Evolutionary conservation across 352 stramenopile species (phyloP).

Genomic region (Pythium sp.): DNA sequence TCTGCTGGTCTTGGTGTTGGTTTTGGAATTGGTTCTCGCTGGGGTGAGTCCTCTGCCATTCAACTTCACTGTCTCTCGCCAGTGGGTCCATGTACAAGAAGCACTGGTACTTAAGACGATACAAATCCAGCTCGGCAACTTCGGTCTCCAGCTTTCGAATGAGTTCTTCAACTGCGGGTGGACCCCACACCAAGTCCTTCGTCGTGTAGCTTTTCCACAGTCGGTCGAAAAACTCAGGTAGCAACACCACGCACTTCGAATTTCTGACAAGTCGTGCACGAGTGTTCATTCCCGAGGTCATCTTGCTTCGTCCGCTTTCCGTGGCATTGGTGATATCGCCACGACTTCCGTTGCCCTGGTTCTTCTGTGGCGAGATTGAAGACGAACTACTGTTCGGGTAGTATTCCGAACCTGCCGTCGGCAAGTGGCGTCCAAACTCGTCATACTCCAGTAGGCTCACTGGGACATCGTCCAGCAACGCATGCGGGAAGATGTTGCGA

Average conservation of each 20-base stretch:
- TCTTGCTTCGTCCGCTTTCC: slow-evolving; percentile 65
- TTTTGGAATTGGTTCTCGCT: slow-evolving; percentile 19
- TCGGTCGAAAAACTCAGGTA: slow-evolving; percentile 87
- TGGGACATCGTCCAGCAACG: slow-evolving; percentile 75
- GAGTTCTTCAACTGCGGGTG: slow-evolving; percentile 68
- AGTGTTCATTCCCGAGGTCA: slow-evolving; percentile 75
- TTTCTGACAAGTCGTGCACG: slow-evolving; percentile 67
- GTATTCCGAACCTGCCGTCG: slow-evolving; percentile 47
- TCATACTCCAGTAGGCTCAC: slow-evolving; percentile 77
- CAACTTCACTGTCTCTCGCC: slow-evolving; percentile 48
- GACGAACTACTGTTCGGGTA: slow-evolving; percentile 35
- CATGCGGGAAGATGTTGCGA: slow-evolving; percentile 81
- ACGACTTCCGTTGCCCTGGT: slow-evolving; percentile 28
- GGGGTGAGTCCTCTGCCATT: slow-evolving; percentile 36
- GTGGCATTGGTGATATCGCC: slow-evolving; percentile 64
- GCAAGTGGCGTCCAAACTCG: slow-evolving; percentile 75
- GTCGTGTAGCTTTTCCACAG: slow-evolving; percentile 69
- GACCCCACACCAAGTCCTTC: slow-evolving; percentile 83
- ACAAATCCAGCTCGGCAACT: slow-evolving; percentile 72
- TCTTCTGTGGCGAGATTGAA: slow-evolving; percentile 31
- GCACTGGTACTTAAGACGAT: slow-evolving; percentile 74
- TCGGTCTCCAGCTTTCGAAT: slow-evolving; percentile 69
- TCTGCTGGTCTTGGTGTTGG: slow-evolving; percentile 22
- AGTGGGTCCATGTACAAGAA: slow-evolving; percentile 82
- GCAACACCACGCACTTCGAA: slow-evolving; percentile 75